Evolutionary conservation across 805 yeast genomes (phyloP), one percentile per base, ranked within the genome.

Genomic region (Sugiyamaella chiloensis): DNA sequence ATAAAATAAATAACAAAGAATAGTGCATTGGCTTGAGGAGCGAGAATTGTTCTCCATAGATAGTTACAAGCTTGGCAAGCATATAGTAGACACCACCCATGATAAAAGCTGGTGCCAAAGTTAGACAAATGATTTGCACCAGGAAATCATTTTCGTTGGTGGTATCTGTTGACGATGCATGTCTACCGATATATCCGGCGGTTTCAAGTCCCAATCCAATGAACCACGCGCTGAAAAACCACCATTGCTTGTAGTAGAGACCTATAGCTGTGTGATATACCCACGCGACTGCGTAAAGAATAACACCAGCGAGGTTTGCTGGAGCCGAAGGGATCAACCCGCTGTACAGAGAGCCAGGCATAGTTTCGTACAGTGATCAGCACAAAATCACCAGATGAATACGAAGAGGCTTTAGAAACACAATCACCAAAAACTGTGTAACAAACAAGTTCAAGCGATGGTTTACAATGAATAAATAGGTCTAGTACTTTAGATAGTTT

Each of bases 71-170:
- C 63, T 86, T 84, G 4, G 85, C 88, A 53, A 88, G 66, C 46
- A 81, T 70, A 54, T 75, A 83, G 66, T 88, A 89, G 2, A 88
- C 71, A 1, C 91, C 96, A 3, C 85, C 96, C 86, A 86, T 84
- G 39, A 85, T 70, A 62, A 88, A 84, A 17, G 87, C 87, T 0
- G 96, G 96, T 0, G 87, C 91, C 41, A 88, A 65, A 0, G 91
- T 86, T 47, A 87, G 67, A 57, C 82, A 72, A 47, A 81, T 75
- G 53, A 83, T 75, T 63, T 88, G 95, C 57, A 81, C 65, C 36
- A 84, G 59, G 59, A 73, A 88, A 24, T 72, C 67, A 43, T 72
- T 62, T 34, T 65, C 53, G 30, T 66, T 58, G 12, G 52, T 31
- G 20, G 55, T 49, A 53, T 75, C 60, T 37, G 60, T 53, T 16